A percentile compares a stretch with the other conserved stretches of the same genome.
Conservation (phyloP, 2,329 filamentous ascomycete species). For the Penicillium fuscoglaucum region DNA sequence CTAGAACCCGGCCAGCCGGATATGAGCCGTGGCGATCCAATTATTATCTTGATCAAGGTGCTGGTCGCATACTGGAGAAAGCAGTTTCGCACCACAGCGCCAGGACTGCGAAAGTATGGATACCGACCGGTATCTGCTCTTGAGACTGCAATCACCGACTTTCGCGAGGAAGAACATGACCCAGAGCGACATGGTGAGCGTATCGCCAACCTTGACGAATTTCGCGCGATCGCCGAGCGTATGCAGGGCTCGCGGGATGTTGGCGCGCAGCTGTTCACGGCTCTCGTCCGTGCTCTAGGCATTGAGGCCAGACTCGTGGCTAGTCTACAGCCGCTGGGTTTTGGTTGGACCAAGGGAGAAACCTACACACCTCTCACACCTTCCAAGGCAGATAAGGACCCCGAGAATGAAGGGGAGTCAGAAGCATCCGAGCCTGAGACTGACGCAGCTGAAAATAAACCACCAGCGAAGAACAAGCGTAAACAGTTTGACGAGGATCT, state of each 20-base stretch:
- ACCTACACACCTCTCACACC: slow-evolving; percentile 60
- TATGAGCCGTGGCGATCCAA: slow-evolving; percentile 78
- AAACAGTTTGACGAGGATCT: slow-evolving; percentile 71
- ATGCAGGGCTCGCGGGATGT: slow-evolving; percentile 83
- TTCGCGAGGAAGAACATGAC: slow-evolving; percentile 63
- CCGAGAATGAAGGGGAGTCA: slow-evolving; percentile 8
- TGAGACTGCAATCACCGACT: slow-evolving; percentile 71
- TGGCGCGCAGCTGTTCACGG: slow-evolving; percentile 86
- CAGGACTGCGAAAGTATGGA: slow-evolving; percentile 82
- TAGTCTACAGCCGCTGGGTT: slow-evolving; percentile 82
- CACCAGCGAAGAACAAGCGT: slow-evolving; percentile 42
- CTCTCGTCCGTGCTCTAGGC: slow-evolving; percentile 74
- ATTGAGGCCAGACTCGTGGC: slow-evolving; percentile 81
- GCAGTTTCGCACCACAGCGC: slow-evolving; percentile 72
- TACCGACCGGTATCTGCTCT: slow-evolving; percentile 78
- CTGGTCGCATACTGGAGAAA: slow-evolving; percentile 88
- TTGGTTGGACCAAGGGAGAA: slow-evolving; percentile 86
- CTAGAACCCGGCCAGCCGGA: slow-evolving; percentile 71
- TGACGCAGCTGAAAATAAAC: slow-evolving; percentile 22
- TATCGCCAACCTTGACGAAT: slow-evolving; percentile 65
- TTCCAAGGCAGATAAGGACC: slow-evolving; percentile 27
- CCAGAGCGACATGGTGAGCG: slow-evolving; percentile 71
- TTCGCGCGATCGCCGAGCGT: slow-evolving; percentile 65
- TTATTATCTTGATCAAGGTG: slow-evolving; percentile 72
- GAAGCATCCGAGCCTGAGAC: slow-evolving; percentile 25